Conservation (phyloP, 2,329 filamentous ascomycete species). For the Clonostachys solani region DNA sequence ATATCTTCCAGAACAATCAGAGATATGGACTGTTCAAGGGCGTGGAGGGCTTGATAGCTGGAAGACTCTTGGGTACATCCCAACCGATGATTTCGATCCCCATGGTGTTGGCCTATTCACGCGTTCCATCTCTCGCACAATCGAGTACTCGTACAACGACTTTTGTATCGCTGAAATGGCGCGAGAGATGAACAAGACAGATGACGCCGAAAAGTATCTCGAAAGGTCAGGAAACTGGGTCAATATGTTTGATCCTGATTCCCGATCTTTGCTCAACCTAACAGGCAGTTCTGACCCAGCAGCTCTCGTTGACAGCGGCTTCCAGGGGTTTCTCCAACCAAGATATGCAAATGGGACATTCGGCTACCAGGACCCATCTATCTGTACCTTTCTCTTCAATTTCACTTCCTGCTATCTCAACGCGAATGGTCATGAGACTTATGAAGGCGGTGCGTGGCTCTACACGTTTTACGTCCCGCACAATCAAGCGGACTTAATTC, state of each 20-base stretch:
- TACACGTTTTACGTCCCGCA: slow-evolving; percentile 61
- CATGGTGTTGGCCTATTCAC: slow-evolving; percentile 61
- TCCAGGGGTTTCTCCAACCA: slow-evolving; percentile 68
- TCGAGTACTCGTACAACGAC: slow-evolving; percentile 80
- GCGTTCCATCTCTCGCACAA: slow-evolving; percentile 66
- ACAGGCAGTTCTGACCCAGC: slow-evolving; percentile 28
- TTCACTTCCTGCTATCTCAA: slow-evolving; percentile 30
- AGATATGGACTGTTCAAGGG: slow-evolving; percentile 66
- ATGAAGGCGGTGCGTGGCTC: slow-evolving; percentile 67
- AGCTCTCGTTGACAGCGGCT: slow-evolving; percentile 35
- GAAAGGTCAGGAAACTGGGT: slow-evolving; percentile 62
- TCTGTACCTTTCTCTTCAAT: slow-evolving; percentile 33
- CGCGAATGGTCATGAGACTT: slow-evolving; percentile 39
- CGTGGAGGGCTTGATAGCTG: slow-evolving; percentile 68
- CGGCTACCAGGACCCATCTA: slow-evolving; percentile 58
- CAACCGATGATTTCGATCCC: slow-evolving; percentile 61
- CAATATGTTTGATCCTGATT: slow-evolving; percentile 54
- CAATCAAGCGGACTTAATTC: slow-evolving; percentile 42
- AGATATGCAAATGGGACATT: slow-evolving; percentile 62
- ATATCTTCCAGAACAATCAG: slow-evolving; percentile 29
- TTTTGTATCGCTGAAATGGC: slow-evolving; percentile 66
- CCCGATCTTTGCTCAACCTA: slow-evolving; percentile 19
- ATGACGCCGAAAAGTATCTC: slow-evolving; percentile 55
- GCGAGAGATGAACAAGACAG: slow-evolving; percentile 44
- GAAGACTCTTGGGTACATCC: slow-evolving; percentile 70